Evolutionary conservation across 495 filamentous ascomycete genomes (phyloP), one percentile per base, ranked within the genome.

Genomic region (Aspergillus sclerotioniger): DNA sequence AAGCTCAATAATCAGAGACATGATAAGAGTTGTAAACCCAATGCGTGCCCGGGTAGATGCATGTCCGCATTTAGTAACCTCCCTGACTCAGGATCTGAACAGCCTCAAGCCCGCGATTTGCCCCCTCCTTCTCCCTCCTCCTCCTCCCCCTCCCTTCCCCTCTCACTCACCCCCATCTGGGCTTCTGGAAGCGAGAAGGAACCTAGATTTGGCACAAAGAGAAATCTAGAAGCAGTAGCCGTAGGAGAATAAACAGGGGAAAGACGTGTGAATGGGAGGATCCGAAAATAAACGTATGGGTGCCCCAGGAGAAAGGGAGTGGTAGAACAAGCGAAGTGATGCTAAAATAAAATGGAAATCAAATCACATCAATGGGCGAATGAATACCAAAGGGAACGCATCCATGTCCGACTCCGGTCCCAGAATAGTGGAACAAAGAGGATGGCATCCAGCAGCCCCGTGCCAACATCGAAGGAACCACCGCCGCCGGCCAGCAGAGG

Each of bases 351-450:
- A 49, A 56, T 21, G 43, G 51, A 39, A 56, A 37, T 28, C 37
- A 54, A 55, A 52, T 45, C 58, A 55, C 52, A 35, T n/a, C 37
- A 46, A 56, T 44, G 19, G 31, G 35, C 51, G 32, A 47, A 29
- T 35, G 31, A 19, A 59, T 41, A 28, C 50, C 37, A 56, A 60
- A 59, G 60, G 54, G 52, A 61, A 55, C 48, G 44, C 33, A 49
- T 21, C 33, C 46, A 54, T 50, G 51, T 60, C 55, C 53, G 29
- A 37, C 49, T 29, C 49, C 44, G 17, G 51, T 35, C 61, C 63
- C 61, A 51, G 50, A 35, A 52, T 16, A 52, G 10, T 64, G 66
- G 59, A 61, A 65, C 62, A 65, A 63, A 65, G 60, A 65, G 54
- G 28, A 44, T 25, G 29, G 52, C 47, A 59, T 43, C 48, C 48